phyloP scores from a whole-genome alignment of 495 filamentous ascomycete species.

The Chaetomium tenue region DNA sequence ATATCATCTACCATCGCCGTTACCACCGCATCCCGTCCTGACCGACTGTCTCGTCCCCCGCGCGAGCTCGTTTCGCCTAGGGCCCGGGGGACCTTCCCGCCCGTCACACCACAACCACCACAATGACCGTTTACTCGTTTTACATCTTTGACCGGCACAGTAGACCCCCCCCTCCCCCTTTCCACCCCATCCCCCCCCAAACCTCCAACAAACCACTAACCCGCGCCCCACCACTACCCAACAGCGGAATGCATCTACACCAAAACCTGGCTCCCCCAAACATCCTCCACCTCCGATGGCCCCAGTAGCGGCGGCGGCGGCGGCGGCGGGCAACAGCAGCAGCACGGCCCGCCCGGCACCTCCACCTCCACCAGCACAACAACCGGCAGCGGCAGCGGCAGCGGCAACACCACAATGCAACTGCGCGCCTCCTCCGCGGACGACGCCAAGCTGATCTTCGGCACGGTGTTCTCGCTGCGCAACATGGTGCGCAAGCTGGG shows the following conservation, averaged over 20 bases:
- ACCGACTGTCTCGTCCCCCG: constrained; percentile 13
- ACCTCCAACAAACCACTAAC: constrained; percentile 19
- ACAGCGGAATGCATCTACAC: constrained; percentile 95
- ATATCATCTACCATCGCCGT: constrained; percentile 3
- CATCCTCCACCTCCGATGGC: constrained; percentile 23
- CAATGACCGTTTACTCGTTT: constrained; percentile 93
- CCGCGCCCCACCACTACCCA: background rate
- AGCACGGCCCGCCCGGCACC: no score
- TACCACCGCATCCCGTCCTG: background rate
- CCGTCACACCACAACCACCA: constrained; percentile 2
- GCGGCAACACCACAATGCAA: constrained; percentile 2
- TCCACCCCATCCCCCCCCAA: background rate
- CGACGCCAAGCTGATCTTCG: constrained; percentile 96
- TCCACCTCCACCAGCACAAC: constrained; percentile 5
- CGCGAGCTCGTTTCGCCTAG: constrained; percentile 21
- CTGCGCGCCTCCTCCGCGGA: constrained; percentile 59
- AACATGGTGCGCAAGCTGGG: constrained; percentile 97
- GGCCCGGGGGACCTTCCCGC: constrained; percentile 16
- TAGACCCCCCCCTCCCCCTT: constrained; percentile 39
- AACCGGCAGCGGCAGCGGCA: no score
- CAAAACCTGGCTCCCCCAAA: constrained; percentile 52
- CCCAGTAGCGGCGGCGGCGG: constrained; percentile 28
- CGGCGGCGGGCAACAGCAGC: no score
- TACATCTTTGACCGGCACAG: constrained; percentile 99
- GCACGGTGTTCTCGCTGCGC: constrained; percentile 89